A percentile compares a stretch with the other conserved stretches of the same genome.
phyloP scores from a whole-genome alignment of 169 alveolate species.

The Miamiensis avidus region DNA sequence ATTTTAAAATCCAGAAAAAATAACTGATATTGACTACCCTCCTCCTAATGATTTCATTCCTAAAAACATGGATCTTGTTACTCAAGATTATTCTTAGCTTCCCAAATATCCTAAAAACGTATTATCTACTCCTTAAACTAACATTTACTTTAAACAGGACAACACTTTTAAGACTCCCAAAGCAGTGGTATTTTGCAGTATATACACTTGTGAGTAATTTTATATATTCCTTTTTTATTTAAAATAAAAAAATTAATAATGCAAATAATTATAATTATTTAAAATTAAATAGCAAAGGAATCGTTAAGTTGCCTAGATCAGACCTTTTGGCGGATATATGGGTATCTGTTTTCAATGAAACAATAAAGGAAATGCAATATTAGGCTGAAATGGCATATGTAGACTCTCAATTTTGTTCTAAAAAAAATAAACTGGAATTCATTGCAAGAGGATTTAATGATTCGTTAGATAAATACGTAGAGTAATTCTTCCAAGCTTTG shows the following conservation, averaged over 20 bases:
- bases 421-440: slow-evolving; percentile 33
- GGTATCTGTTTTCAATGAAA: slow-evolving; percentile 43
- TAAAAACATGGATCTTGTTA: slow-evolving; percentile 45
- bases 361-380: slow-evolving; percentile 59
- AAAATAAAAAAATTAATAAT: not conserved
- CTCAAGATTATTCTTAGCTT: not conserved
- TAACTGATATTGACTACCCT: slow-evolving; percentile 36
- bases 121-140: slow-evolving; percentile 25
- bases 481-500: slow-evolving; percentile 17
- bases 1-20: not conserved
- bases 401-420: slow-evolving; percentile 12
- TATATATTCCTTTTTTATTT: not conserved
- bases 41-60: slow-evolving; percentile 61
- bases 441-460: slow-evolving; percentile 42
- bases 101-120: slow-evolving; percentile 43
- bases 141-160: slow-evolving; percentile 55
- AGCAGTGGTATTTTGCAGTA: slow-evolving; percentile 33
- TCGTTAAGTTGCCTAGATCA: slow-evolving; percentile 26
- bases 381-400: slow-evolving; percentile 68
- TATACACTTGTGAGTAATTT: slow-evolving; percentile 42
- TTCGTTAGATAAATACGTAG: slow-evolving; percentile 19
- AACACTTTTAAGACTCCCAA: slow-evolving; percentile 61
- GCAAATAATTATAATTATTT: not conserved
- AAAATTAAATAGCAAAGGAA: not conserved
- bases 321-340: slow-evolving; percentile 51